A percentile compares a stretch with the other conserved stretches of the same genome.
These are phyloP conservation scores for Starmerella geochares DNA, from an alignment of 805 yeast genomes.

Conservation along the genomic window DNA sequence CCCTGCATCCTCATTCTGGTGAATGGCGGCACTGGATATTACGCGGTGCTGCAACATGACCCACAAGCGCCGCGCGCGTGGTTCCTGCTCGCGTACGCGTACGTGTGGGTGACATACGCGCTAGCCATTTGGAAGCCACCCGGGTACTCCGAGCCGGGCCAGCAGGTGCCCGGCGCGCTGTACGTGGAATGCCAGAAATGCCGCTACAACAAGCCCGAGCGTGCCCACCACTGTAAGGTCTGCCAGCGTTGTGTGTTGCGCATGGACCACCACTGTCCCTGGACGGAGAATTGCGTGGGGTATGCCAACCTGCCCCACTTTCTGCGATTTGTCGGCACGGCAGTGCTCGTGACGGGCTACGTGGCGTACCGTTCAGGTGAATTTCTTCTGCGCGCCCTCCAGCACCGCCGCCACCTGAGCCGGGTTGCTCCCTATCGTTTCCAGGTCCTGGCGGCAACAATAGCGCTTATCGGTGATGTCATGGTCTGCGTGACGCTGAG, in stretches of 20 bases:
- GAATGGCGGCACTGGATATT: slow-evolving; percentile 18
- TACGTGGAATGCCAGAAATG: slow-evolving; percentile 24
- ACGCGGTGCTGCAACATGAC: slow-evolving; percentile 15
- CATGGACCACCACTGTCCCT: slow-evolving; percentile 71
- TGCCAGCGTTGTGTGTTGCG: slow-evolving; percentile 35
- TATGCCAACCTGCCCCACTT: slow-evolving; percentile 68
- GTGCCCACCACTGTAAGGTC: slow-evolving; percentile 37
- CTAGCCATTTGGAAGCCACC: slow-evolving; percentile 59
- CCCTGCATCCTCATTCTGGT: slow-evolving; percentile 16
- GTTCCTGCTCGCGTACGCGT: slow-evolving; percentile 27
- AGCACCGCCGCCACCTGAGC: slow-evolving; percentile 38
- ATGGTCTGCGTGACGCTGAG: slow-evolving; percentile 54
- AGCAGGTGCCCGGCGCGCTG: slow-evolving; percentile 5
- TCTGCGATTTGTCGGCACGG: slow-evolving; percentile 55
- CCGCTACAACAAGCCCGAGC: slow-evolving; percentile 33
- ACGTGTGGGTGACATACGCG: slow-evolving; percentile 66
- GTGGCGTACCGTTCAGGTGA: slow-evolving; percentile 28
- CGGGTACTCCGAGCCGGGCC: slow-evolving; percentile 36
- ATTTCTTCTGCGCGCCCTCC: slow-evolving; percentile 29
- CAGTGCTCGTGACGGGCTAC: slow-evolving; percentile 32
- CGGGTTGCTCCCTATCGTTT: slow-evolving; percentile 41
- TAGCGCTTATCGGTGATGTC: slow-evolving; percentile 45
- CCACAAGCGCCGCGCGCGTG: background rate
- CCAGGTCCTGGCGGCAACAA: slow-evolving; percentile 47
- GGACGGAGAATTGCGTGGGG: slow-evolving; percentile 89